Conservation (phyloP, 768 basidiomycete species). For the Sporobolomyces phaffii region DNA sequence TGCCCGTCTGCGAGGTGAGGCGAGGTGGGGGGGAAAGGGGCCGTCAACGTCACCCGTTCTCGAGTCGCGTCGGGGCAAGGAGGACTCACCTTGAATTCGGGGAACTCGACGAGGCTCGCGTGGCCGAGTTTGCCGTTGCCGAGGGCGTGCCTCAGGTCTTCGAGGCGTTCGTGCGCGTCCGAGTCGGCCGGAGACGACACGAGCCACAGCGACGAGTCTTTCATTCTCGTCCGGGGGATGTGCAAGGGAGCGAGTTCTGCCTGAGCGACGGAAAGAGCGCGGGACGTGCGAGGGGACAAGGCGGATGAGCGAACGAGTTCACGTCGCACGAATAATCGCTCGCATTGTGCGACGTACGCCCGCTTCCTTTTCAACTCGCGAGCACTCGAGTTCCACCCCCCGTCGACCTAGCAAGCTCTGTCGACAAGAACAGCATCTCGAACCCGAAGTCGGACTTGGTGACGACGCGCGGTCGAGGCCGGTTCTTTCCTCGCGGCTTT, state of each 20-base stretch:
- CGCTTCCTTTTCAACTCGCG: too few relatives aligned
- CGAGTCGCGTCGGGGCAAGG: not conserved
- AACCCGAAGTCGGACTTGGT: too few relatives aligned
- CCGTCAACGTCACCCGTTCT: too few relatives aligned
- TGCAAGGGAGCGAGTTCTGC: not conserved
- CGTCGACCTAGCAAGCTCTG: too few relatives aligned
- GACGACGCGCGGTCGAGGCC: too few relatives aligned
- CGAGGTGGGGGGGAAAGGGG: not conserved
- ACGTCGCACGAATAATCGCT: too few relatives aligned
- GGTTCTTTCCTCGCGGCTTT: too few relatives aligned
- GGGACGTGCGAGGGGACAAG: not conserved
- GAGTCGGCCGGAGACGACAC: conserved; percentile 29
- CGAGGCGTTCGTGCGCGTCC: conserved; percentile 35
- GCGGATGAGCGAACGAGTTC: not conserved
- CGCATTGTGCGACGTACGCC: too few relatives aligned
- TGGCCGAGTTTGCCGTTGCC: conserved; percentile 31
- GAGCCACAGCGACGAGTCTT: conserved; percentile 33
- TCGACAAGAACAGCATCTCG: too few relatives aligned
- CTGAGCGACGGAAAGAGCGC: not conserved
- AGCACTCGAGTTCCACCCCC: too few relatives aligned
- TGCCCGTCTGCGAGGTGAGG: conserved; percentile 68
- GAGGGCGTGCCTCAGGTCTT: conserved; percentile 29
- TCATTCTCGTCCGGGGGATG: not conserved
- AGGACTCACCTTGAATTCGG: conserved; percentile 34
- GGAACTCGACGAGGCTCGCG: conserved; percentile 17